Conservation (phyloP, 805 yeast genomes). For the Candida vartiovaarae region DNA sequence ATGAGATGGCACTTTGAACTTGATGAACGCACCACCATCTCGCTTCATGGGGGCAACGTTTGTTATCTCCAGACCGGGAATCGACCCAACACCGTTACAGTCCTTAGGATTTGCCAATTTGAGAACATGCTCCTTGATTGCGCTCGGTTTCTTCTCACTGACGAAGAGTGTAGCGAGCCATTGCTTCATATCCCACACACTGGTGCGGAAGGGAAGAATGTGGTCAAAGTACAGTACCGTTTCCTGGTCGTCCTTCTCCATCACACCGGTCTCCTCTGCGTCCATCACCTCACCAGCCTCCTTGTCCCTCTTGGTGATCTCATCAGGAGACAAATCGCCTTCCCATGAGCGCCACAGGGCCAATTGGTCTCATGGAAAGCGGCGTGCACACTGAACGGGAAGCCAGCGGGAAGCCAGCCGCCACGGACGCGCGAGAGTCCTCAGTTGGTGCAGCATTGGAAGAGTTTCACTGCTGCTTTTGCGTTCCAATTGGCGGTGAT, state of each 20-base stretch:
- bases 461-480: no score
- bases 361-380: neutral
- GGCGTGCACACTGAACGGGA: neutral
- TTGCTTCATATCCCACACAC: conserved; percentile 40
- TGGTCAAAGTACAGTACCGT: conserved; percentile 52
- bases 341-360: neutral
- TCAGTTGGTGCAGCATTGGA: no score
- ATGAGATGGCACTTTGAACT: conserved; percentile 53
- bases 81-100: conserved; percentile 23
- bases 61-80: conserved; percentile 40
- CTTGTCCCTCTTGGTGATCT: conserved; percentile 36
- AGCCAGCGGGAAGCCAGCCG: no score
- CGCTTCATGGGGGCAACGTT: conserved; percentile 64
- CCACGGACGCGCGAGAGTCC: no score
- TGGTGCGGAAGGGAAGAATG: conserved; percentile 38
- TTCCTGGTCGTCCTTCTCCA: conserved; percentile 41
- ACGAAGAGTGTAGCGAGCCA: conserved; percentile 34
- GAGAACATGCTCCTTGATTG: conserved; percentile 32
- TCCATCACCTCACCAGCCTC: conserved; percentile 49
- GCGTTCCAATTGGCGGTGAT: no score
- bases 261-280: conserved; percentile 52
- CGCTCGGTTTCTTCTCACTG: conserved; percentile 30
- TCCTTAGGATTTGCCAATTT: conserved; percentile 32
- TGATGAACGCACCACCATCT: conserved; percentile 94
- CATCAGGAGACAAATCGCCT: conserved; percentile 30